Conservation (phyloP, 345 rosid genomes). For the Syzygium aqueum region DNA sequence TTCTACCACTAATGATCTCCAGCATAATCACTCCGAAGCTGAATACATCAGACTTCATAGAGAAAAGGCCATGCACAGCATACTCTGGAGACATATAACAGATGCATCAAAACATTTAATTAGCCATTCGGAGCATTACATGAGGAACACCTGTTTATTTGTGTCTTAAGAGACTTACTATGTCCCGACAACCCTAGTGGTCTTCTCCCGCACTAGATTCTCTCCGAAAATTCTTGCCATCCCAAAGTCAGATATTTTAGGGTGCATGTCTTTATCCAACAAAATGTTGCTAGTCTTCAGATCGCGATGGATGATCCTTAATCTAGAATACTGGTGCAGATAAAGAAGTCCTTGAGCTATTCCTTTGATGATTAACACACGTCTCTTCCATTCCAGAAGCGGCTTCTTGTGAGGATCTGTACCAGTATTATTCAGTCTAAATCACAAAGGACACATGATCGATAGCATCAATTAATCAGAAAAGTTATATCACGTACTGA, state of each 20-base stretch:
- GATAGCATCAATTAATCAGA: background rate
- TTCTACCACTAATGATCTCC: background rate
- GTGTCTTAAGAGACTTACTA: background rate
- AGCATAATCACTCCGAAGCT: background rate
- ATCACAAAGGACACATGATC: background rate
- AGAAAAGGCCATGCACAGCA: background rate
- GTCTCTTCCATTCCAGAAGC: constrained; percentile 10
- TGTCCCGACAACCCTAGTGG: background rate
- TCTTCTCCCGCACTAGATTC: background rate
- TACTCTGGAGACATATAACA: background rate
- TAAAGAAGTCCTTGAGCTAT: background rate
- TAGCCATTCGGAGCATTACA: no score
- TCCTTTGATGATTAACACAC: background rate
- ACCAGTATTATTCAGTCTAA: background rate
- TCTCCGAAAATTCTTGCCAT: background rate
- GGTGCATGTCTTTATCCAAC: background rate
- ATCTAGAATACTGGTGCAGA: constrained; percentile 3
- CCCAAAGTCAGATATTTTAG: background rate
- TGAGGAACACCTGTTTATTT: background rate
- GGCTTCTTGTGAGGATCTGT: constrained; percentile 7
- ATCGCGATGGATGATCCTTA: background rate
- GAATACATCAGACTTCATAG: background rate
- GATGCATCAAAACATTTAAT: background rate
- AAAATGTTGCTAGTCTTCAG: constrained; percentile 2
- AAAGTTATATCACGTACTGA: constrained; percentile 1